phyloP scores from a whole-genome alignment of 257 asterid genomes.

The Hygrophila difformis region DNA sequence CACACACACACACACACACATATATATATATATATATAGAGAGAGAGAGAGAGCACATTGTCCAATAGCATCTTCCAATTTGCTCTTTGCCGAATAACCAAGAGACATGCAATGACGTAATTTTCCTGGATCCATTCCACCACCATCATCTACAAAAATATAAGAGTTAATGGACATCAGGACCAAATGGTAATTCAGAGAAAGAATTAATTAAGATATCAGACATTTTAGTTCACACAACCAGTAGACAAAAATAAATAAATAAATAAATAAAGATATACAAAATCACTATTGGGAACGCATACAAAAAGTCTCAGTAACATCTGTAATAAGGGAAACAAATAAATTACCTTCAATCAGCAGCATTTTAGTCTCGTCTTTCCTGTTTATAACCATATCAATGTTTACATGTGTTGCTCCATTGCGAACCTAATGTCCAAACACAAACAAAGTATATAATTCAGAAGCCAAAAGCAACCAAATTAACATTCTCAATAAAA shows the following conservation, averaged over 20 bases:
- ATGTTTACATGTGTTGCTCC: conserved; percentile 82
- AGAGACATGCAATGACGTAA: conserved; percentile 97
- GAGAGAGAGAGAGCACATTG: conserved; percentile 54
- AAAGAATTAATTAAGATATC: background rate
- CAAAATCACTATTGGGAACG: too few relatives aligned
- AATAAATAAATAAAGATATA: background rate
- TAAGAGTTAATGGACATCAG: conserved; percentile 9
- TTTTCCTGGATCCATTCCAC: conserved; percentile 92
- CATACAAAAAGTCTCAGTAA: background rate
- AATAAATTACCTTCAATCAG: conserved; percentile 60
- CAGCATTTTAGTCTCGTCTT: conserved; percentile 83
- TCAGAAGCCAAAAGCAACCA: too few relatives aligned
- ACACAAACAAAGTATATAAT: background rate
- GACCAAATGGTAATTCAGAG: background rate
- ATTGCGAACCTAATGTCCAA: conserved; percentile 45
- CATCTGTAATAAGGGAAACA: background rate
- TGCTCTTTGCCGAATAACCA: conserved; percentile 90
- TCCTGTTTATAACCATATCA: conserved; percentile 69
- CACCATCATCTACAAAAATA: conserved; percentile 63
- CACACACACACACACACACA: too few relatives aligned
- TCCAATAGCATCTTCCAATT: conserved; percentile 74
- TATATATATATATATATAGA: too few relatives aligned
- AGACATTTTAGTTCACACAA: too few relatives aligned
- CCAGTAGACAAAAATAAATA: background rate
- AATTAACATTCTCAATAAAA: background rate